Conservation (phyloP, 371 early-diverging fungal genomes). For the Mucor circinelloides region DNA sequence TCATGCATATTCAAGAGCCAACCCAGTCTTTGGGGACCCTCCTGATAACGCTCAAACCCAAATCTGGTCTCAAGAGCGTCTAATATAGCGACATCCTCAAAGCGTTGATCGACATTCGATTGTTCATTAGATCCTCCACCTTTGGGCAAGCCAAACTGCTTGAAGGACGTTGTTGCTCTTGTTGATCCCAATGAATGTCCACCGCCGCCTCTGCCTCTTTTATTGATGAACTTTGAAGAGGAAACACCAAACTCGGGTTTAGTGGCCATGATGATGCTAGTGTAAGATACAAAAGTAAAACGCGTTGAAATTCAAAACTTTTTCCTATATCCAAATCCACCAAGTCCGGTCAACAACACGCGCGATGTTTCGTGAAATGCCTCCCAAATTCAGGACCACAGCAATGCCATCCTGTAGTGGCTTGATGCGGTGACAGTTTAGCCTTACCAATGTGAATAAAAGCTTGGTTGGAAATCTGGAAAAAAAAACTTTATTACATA, state of each 20-base stretch:
- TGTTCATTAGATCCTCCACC: conserved; percentile 12
- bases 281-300: background rate
- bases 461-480: background rate
- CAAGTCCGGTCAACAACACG: background rate
- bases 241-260: conserved; percentile 37
- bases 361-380: conserved; percentile 1
- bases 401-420: background rate
- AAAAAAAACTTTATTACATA: conserved; percentile 1
- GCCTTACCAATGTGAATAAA: background rate
- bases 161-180: conserved; percentile 26
- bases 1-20: conserved; percentile 97
- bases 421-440: conserved; percentile 16
- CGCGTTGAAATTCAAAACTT: background rate
- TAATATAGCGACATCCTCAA: conserved; percentile 37
- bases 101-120: conserved; percentile 46
- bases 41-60: conserved; percentile 80
- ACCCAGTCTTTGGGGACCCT: conserved; percentile 82
- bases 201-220: background rate
- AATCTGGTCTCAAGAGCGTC: conserved; percentile 79
- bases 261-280: conserved; percentile 18
- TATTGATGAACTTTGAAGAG: conserved; percentile 16
- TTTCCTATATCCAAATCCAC: background rate
- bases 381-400: background rate
- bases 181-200: conserved; percentile 18
- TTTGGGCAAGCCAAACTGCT: conserved; percentile 24